Base-by-base conservation (phyloP, 306 rosid species). In the Rubus idaeus region DNA sequence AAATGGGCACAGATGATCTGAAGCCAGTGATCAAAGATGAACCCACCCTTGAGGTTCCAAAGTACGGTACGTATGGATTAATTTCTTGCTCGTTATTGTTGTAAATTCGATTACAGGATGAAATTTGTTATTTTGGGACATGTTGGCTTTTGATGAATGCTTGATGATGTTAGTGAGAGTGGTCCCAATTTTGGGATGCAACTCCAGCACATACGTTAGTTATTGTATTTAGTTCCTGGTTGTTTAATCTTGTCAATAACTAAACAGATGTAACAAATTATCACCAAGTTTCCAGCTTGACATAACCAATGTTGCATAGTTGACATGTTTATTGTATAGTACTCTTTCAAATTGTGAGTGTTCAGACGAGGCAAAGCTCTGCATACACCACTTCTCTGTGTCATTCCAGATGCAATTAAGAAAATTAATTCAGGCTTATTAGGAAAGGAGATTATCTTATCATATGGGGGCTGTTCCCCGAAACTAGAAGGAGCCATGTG, bases 121-220 rank as follows among this genome's bases (percentile, higher is more conserved):
- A 53, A 50, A 53, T 3, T 30, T 21, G 21, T 68, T 68, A 37
- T 4, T 51, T 5, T 71, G 18, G 13, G 30, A 10, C 18, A 10
- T 51, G 37, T 18, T 71, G 63, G 49, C 49, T 50, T 71, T 39
- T 60, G 17, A 30, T 61, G 66, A 61, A 61, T 55, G 45, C 50
- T 72, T 72, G 20, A 50, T 70, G 64, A 71, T 71, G 50, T 9
- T 35, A 14, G 68, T 35, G 42, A 10, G 21, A 55, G 52, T 72
- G 52, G 76, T 72, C 76, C 35, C 76, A 72, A 57, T 18, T 72
- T 40, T 55, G 51, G 65, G 64, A 10, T 55, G 76, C 39, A 72
- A 16, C 61, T 72, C 64, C 66, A 72, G 52, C 66, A 72, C 52
- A n/a, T 7, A 18, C 30, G 45, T 37, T 16, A 56, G 26, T 71